Evolutionary conservation across 2,329 filamentous ascomycete species (phyloP), one percentile per base, ranked within the genome.

Genomic region (Alternaria gansuensis): DNA sequence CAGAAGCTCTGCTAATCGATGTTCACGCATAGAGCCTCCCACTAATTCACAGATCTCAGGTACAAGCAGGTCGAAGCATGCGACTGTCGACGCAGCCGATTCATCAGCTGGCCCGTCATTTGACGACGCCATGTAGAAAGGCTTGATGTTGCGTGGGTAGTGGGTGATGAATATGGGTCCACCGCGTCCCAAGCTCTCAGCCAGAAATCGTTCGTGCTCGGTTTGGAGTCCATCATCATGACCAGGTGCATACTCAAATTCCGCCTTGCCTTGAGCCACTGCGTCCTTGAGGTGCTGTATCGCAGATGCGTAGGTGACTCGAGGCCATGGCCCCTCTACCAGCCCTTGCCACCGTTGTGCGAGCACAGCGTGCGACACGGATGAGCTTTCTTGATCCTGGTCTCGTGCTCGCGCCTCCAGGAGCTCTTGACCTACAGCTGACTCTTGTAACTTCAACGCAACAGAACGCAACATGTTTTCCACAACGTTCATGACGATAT

Each of bases 141-240:
- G 92, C 79, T 99, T 99, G 75, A 95, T 88, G 46, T 83, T 82
- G 65, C 87, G 87, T n/a, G 95, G 95, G 74, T 97, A 99, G 76
- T 97, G 85, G 13, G 93, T 98, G 64, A 99, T 88, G 75, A 98
- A 98, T 43, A 98, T 84, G 7, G 95, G 95, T 2, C 80, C 79
- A 17, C 84, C 83, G 46, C 85, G 80, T 65, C 88, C 88, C 43
- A 94, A 73, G 26, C 81, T 81, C 52, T 86, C 83, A 46, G 95
- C 93, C 53, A 99, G 84, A 75, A 88, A 97, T 74, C 88, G 92
- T 79, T 99, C 95, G 79, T 99, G 95, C 76, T 98, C 94, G 2
- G 93, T 90, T 70, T 95, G 91, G 29, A 99, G 83, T 21, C 91
- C 91, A 28, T 82, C 81, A 33, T 88, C 86, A 88, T 92, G 95